phyloP scores from a whole-genome alignment of 1,139 yeast species.

The Geotrichum armillariae region DNA sequence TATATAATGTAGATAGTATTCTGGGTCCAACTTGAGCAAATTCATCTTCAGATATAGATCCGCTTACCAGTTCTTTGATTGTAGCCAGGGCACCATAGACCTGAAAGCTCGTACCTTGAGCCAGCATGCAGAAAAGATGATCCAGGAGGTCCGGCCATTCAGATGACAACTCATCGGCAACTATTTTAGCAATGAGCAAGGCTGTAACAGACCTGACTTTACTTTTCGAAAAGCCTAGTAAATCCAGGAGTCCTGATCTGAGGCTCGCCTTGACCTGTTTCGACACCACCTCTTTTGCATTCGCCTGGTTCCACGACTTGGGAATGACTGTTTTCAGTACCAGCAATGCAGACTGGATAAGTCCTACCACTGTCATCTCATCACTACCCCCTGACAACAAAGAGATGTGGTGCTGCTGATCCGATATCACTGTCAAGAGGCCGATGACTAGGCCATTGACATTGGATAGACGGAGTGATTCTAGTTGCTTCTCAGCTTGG shows the following conservation, averaged over 20 bases:
- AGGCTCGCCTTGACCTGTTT: slow-evolving; percentile 52
- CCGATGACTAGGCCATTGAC: slow-evolving; percentile 9
- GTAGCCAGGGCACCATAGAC: slow-evolving; percentile 68
- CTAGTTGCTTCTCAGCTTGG: slow-evolving; percentile 13
- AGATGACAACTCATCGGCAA: slow-evolving; percentile 89
- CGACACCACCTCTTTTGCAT: slow-evolving; percentile 61
- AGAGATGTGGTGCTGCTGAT: not conserved
- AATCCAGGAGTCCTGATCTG: slow-evolving; percentile 51
- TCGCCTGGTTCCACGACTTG: slow-evolving; percentile 80
- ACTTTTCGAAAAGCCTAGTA: slow-evolving; percentile 54
- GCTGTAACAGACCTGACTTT: slow-evolving; percentile 68
- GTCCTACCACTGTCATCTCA: slow-evolving; percentile 32
- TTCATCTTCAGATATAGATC: slow-evolving; percentile 79
- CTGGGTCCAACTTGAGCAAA: slow-evolving; percentile 66
- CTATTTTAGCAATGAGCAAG: slow-evolving; percentile 79
- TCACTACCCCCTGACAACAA: not conserved
- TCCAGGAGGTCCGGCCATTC: slow-evolving; percentile 83
- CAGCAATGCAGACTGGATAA: slow-evolving; percentile 61
- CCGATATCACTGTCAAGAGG: slow-evolving; percentile 5
- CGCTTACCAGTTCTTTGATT: slow-evolving; percentile 78
- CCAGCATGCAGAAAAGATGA: slow-evolving; percentile 46
- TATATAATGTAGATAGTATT: slow-evolving; percentile 27
- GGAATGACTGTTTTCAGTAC: slow-evolving; percentile 66
- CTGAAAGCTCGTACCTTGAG: slow-evolving; percentile 40
- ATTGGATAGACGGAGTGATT: slow-evolving; percentile 9